Evolutionary conservation across 495 filamentous ascomycete species (phyloP).

Genomic region (Xylaria grammica): DNA sequence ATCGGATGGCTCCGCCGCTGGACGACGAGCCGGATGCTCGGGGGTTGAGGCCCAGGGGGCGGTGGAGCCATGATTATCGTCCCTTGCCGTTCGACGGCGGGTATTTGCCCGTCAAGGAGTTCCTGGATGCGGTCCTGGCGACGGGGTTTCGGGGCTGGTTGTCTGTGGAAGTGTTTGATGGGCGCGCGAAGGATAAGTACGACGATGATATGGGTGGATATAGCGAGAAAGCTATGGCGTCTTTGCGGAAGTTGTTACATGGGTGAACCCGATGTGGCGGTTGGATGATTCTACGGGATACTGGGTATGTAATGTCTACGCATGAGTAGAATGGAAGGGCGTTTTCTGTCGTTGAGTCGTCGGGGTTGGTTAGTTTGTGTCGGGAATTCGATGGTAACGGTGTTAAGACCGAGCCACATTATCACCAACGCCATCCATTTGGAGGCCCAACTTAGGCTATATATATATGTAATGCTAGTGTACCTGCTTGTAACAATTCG

Average conservation of each 20-base stretch:
- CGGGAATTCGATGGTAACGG: not conserved
- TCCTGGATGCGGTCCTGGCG: constrained; percentile 67
- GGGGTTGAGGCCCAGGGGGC: constrained; percentile 61
- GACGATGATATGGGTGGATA: constrained; percentile 58
- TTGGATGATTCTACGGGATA: not conserved
- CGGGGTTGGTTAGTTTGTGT: no score
- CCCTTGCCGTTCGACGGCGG: constrained; percentile 75
- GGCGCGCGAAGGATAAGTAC: constrained; percentile 60
- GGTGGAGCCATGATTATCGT: constrained; percentile 75
- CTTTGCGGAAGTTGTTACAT: constrained; percentile 57
- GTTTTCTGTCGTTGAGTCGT: no score
- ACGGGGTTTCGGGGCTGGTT: constrained; percentile 79
- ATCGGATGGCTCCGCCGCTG: constrained; percentile 61
- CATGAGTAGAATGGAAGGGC: no score
- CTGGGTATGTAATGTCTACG: no score
- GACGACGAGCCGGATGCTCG: constrained; percentile 44
- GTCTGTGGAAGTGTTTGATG: constrained; percentile 79
- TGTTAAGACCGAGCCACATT: not conserved
- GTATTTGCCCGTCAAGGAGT: constrained; percentile 71
- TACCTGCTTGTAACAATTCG: no score
- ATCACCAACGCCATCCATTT: not conserved
- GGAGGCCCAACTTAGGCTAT: no score
- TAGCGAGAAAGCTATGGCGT: constrained; percentile 65
- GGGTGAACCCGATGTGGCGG: not conserved
- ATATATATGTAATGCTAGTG: no score